These are phyloP conservation scores for Strigomonas galati DNA, from an alignment of 208 protist species.

Conservation along the genomic window DNA sequence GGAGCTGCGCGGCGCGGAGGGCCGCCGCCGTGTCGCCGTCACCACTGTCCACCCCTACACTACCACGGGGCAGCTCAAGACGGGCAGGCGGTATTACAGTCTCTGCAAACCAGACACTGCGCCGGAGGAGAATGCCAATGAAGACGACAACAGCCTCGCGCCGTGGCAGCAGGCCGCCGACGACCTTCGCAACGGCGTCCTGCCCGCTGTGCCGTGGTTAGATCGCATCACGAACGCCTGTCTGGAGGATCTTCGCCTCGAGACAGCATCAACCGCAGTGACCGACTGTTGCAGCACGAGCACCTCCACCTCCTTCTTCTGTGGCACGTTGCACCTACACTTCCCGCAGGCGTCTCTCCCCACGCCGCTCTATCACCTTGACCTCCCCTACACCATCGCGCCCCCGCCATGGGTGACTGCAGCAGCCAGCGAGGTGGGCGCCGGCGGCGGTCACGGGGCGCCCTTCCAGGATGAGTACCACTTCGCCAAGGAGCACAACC, in stretches of 20 bases:
- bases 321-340: not conserved
- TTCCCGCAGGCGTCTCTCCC: slow-evolving; percentile 12
- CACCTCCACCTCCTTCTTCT: too few species aligned
- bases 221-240: slow-evolving; percentile 58
- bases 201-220: slow-evolving; percentile 73
- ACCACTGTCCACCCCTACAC: slow-evolving; percentile 32
- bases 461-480: slow-evolving; percentile 45
- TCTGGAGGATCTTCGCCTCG: slow-evolving; percentile 22
- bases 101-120: slow-evolving; percentile 14
- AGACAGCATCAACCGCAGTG: not conserved
- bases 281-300: not conserved
- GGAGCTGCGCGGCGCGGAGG: slow-evolving; percentile 19
- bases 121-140: not conserved
- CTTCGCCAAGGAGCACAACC: slow-evolving; percentile 53
- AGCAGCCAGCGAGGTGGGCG: not conserved
- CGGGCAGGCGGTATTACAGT: slow-evolving; percentile 29
- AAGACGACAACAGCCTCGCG: not conserved
- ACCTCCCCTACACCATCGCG: too few species aligned
- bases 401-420: too few species aligned
- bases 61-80: slow-evolving; percentile 43
- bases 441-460: slow-evolving; percentile 8
- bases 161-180: slow-evolving; percentile 14
- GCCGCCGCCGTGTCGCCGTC: slow-evolving; percentile 4
- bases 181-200: slow-evolving; percentile 26
- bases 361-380: not conserved